A percentile compares a stretch with the other conserved stretches of the same genome.
These are phyloP conservation scores for Blastobotrys robertii DNA, from an alignment of 805 yeast genomes.

Conservation along the genomic window DNA sequence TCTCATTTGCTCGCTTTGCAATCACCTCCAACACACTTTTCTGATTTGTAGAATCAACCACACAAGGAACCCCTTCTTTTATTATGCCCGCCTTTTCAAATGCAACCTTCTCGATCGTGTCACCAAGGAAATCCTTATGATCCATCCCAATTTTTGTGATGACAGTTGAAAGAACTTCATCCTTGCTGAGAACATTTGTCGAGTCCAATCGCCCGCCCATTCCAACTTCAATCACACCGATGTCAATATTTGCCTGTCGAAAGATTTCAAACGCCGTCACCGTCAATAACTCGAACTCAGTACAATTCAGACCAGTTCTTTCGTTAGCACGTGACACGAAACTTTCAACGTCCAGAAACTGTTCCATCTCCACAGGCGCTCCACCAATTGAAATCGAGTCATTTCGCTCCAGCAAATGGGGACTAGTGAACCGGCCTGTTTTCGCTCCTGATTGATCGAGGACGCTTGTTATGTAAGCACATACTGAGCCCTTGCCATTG, in stretches of 20 bases:
- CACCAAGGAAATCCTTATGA: constrained; percentile 71
- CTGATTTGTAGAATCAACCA: constrained; percentile 63
- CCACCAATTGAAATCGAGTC: constrained; percentile 70
- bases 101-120: constrained; percentile 57
- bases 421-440: constrained; percentile 82
- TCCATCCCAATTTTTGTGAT: constrained; percentile 82
- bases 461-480: constrained; percentile 67
- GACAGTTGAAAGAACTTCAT: constrained; percentile 51
- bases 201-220: constrained; percentile 87
- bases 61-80: constrained; percentile 48
- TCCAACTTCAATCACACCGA: constrained; percentile 90
- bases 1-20: constrained; percentile 22
- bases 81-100: constrained; percentile 80
- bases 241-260: constrained; percentile 43
- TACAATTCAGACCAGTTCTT: constrained; percentile 45
- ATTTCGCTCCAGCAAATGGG: constrained; percentile 63
- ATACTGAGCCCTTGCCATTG: constrained; percentile 91
- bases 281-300: constrained; percentile 82
- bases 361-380: constrained; percentile 36
- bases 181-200: constrained; percentile 50
- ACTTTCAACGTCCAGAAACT: constrained; percentile 38
- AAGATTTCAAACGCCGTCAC: constrained; percentile 80
- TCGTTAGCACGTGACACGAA: constrained; percentile 35
- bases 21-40: constrained; percentile 41
- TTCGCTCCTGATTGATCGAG: constrained; percentile 38